Percentiles rank a stretch among this genome's conserved stretches.
Conservation (phyloP, 768 basidiomycete genomes). For the Pulveroboletus sp. region DNA sequence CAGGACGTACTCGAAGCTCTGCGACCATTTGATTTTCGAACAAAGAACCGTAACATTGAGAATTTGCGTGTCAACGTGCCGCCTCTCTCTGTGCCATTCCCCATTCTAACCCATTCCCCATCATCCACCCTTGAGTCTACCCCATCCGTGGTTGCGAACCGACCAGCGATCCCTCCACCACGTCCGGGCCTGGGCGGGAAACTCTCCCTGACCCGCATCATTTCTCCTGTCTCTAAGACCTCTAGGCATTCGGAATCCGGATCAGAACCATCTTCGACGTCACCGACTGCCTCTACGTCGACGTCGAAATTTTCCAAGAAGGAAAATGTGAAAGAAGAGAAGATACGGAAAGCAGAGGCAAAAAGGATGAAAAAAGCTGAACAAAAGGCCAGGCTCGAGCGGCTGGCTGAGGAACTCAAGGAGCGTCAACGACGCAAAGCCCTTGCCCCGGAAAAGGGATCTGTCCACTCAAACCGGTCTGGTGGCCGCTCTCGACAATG, state of each 20-base stretch:
- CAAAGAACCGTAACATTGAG: conserved; percentile 29
- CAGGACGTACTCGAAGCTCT: conserved; percentile 20
- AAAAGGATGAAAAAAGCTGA: conserved; percentile 43
- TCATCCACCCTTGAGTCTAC: conserved; percentile 9
- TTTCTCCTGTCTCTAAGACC: conserved; percentile 22
- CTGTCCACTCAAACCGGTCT: conserved; percentile 27
- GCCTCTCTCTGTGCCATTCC: conserved; percentile 12
- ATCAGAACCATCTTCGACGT: conserved; percentile 8
- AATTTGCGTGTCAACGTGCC: conserved; percentile 31
- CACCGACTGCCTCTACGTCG: conserved; percentile 17
- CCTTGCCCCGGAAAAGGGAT: conserved; percentile 29
- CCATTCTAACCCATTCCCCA: conserved; percentile 16
- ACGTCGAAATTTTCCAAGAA: conserved; percentile 15
- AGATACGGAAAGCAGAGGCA: conserved; percentile 42
- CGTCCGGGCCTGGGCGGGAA: conserved; percentile 15
- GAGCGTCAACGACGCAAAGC: conserved; percentile 33
- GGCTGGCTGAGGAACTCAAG: conserved; percentile 46
- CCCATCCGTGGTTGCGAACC: not conserved
- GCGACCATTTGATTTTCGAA: conserved; percentile 6
- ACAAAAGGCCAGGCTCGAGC: conserved; percentile 37
- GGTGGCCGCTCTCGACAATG: conserved; percentile 21
- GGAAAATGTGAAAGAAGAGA: conserved; percentile 38
- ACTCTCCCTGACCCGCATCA: conserved; percentile 27
- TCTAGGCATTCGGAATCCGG: conserved; percentile 4
- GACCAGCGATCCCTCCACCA: not conserved